Conservation (phyloP, 1,139 yeast genomes). For the Nakaseomyces kungkrabaensis region DNA sequence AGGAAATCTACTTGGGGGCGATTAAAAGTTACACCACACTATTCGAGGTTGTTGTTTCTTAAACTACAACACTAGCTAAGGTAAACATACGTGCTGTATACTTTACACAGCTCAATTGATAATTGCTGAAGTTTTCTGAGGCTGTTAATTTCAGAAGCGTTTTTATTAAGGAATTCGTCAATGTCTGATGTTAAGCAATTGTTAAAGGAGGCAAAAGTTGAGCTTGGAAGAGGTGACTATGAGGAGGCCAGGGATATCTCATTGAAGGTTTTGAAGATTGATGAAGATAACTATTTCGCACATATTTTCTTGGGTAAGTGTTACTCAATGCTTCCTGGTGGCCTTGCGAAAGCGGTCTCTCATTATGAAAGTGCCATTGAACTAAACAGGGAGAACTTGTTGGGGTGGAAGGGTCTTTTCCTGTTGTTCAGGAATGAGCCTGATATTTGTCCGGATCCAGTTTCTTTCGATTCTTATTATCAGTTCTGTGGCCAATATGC, state of each 20-base stretch:
- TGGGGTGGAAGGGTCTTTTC: conserved; percentile 79
- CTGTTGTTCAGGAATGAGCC: conserved; percentile 30
- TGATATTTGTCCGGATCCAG: conserved; percentile 22
- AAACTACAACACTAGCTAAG: background rate
- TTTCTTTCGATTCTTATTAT: conserved; percentile 40
- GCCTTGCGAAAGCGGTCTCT: conserved; percentile 34
- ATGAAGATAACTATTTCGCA: conserved; percentile 54
- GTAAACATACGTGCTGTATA: background rate
- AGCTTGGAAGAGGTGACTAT: conserved; percentile 48
- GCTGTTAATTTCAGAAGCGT: too few relatives aligned
- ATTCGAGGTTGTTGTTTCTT: too few relatives aligned
- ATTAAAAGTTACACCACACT: too few relatives aligned
- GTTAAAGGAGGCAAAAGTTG: conserved; percentile 51
- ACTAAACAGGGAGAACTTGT: conserved; percentile 43
- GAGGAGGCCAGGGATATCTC: conserved; percentile 47
- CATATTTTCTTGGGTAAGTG: conserved; percentile 41
- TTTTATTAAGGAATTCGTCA: background rate
- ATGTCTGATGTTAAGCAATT: conserved; percentile 33
- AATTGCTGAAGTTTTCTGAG: too few relatives aligned
- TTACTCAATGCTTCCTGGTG: conserved; percentile 13
- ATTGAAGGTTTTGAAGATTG: conserved; percentile 43
- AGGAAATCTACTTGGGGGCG: too few relatives aligned
- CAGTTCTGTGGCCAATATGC: conserved; percentile 35
- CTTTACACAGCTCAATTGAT: too few relatives aligned
- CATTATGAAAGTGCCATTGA: conserved; percentile 49